phyloP scores from a whole-genome alignment of 495 filamentous ascomycete species.

The Aspergillus nanangensis region DNA sequence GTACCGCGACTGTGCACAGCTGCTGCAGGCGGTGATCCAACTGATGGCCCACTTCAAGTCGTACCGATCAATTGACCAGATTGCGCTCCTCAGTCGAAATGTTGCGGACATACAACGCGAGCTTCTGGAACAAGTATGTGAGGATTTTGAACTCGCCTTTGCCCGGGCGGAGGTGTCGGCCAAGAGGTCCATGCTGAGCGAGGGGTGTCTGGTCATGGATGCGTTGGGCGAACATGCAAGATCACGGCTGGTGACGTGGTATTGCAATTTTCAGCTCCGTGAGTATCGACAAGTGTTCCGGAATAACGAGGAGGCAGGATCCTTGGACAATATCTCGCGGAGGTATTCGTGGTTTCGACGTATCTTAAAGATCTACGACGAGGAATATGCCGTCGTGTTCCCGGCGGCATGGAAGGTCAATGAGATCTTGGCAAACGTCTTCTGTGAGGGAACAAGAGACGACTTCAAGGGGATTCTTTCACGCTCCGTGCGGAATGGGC shows the following conservation, averaged over 20 bases:
- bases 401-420: conserved; percentile 85
- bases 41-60: conserved; percentile 99
- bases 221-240: conserved; percentile 87
- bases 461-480: conserved; percentile 93
- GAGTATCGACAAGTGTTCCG: conserved; percentile 95
- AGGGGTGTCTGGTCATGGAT: conserved; percentile 93
- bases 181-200: conserved; percentile 66
- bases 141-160: conserved; percentile 95
- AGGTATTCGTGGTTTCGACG: conserved; percentile 95
- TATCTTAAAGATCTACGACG: conserved; percentile 93
- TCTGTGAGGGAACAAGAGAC: conserved; percentile 91
- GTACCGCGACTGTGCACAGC: conserved; percentile 92
- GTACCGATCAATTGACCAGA: conserved; percentile 96
- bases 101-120: conserved; percentile 94
- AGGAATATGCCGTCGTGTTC: conserved; percentile 87
- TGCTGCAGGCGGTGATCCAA: conserved; percentile 94
- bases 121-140: conserved; percentile 92
- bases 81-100: conserved; percentile 86
- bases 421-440: conserved; percentile 85
- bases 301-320: conserved; percentile 95
- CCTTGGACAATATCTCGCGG: conserved; percentile 92
- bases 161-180: conserved; percentile 79
- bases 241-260: conserved; percentile 85
- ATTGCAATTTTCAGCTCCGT: conserved; percentile 93
- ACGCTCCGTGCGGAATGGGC: conserved; percentile 79